Evolutionary conservation across 495 filamentous ascomycete genomes (phyloP), one percentile per base, ranked within the genome.

Genomic region (Lasiosphaeria miniovina): DNA sequence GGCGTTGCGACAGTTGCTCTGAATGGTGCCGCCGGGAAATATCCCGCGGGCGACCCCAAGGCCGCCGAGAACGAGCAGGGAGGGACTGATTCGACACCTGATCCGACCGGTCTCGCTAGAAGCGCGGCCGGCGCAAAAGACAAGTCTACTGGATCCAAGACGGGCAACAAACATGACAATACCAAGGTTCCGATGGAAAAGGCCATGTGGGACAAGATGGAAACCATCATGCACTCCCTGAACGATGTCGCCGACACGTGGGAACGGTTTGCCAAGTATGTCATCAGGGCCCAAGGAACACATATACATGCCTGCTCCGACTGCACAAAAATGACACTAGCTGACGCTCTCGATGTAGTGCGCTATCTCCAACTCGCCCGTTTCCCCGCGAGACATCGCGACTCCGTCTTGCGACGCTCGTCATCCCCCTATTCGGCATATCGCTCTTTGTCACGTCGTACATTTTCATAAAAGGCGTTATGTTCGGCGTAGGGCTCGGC

Each of bases 171-270:
- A 6, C 84, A 91, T 49, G 90, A 95, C 64, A 95, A 91, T 74
- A 92, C 91, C 0, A 94, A 92, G 66, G 82, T 88, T 46, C 91
- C 90, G 0, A 88, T 95, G 76, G 87, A 89, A 69, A 85, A 84
- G 4, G 88, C 85, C 3, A 89, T 94, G 71, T 89, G 89, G 80
- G 81, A 80, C 7, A 87, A 88, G 61, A 88, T 89, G 68, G 79
- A 90, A 57, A 87, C 89, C 0, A 69, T 86, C 12, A 94, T 96
- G 90, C 88, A 91, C 66, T 76, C 79, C 2, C 65, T 96, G 35
- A 84, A 86, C 14, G 88, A 90, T 65, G 75, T 91, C 14, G 79
- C 87, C 1, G 92, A 96, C 70, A 83, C 79, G 0, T 96, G 88
- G 82, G 92, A 96, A 68, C 75, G 88, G 46, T 83, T 96, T 67